phyloP scores from a whole-genome alignment of 768 basidiomycete species.

The Phylloporus sp. region DNA sequence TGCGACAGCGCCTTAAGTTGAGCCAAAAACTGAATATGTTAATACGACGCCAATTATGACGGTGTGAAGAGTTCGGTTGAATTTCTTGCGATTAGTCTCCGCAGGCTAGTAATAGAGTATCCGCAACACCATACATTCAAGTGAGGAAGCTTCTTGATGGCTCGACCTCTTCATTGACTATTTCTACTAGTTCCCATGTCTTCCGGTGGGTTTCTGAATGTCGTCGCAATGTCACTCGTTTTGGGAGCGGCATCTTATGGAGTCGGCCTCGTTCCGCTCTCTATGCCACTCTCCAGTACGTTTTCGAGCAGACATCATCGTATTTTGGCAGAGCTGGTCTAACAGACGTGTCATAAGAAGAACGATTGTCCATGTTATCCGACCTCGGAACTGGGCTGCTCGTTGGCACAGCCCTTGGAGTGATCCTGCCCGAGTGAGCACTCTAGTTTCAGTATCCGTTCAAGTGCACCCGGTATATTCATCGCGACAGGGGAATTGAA shows the following conservation, averaged over 20 bases:
- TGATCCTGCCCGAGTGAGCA: conserved; percentile 91
- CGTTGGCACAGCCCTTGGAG: conserved; percentile 83
- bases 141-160: not conserved
- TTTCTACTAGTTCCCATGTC: conserved; percentile 14
- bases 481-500: conserved; percentile 65
- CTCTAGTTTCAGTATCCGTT: not conserved
- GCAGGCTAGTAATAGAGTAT: too few species aligned
- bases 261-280: conserved; percentile 72
- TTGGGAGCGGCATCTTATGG: conserved; percentile 63
- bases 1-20: too few species aligned
- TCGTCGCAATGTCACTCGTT: conserved; percentile 48
- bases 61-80: too few species aligned
- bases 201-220: conserved; percentile 19
- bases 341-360: conserved; percentile 38
- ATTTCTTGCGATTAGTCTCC: too few species aligned
- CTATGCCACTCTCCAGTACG: conserved; percentile 65
- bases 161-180: not conserved
- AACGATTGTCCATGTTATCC: conserved; percentile 44
- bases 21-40: too few species aligned
- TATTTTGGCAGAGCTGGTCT: not conserved
- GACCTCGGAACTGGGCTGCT: conserved; percentile 79
- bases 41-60: too few species aligned
- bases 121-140: too few species aligned
- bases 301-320: conserved; percentile 5
- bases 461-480: not conserved